Percentiles rank a stretch among this genome's conserved stretches.
Evolutionary conservation across 140 eudicot genomes (phyloP).

Genomic region (Cichorium intybus): DNA sequence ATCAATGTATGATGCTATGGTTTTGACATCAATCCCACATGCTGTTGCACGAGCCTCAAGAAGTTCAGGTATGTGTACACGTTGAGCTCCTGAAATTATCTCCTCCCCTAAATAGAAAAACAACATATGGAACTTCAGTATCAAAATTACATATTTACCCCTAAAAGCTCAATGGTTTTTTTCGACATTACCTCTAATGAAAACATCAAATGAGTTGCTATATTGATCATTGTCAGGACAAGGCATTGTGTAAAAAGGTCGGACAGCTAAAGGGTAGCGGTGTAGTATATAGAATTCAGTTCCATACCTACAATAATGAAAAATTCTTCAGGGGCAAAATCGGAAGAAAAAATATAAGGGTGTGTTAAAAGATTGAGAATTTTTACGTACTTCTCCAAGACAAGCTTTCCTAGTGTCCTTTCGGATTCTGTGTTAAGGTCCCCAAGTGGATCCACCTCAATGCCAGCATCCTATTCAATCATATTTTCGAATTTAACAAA

Average conservation of each 20-base stretch:
- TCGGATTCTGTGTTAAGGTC: conserved; percentile 93
- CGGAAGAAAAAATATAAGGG: neutral
- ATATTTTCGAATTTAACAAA: conserved; percentile 2
- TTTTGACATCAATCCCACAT: conserved; percentile 72
- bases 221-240: conserved; percentile 54
- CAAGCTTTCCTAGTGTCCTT: conserved; percentile 77
- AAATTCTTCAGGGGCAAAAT: neutral
- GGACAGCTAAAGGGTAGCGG: conserved; percentile 81
- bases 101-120: conserved; percentile 62
- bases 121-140: neutral
- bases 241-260: conserved; percentile 97
- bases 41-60: conserved; percentile 59
- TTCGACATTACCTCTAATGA: conserved; percentile 58
- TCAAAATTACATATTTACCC: neutral
- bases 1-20: conserved; percentile 71
- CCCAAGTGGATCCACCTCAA: conserved; percentile 82
- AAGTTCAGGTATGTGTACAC: conserved; percentile 71
- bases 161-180: neutral
- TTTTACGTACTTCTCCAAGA: conserved; percentile 55
- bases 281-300: conserved; percentile 92
- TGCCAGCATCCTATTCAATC: conserved; percentile 71
- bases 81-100: conserved; percentile 95
- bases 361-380: neutral
- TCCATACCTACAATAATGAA: conserved; percentile 53
- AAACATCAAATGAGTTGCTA: conserved; percentile 95